Conservation (phyloP, 345 rosid species). For the Gossypium longicalyx region DNA sequence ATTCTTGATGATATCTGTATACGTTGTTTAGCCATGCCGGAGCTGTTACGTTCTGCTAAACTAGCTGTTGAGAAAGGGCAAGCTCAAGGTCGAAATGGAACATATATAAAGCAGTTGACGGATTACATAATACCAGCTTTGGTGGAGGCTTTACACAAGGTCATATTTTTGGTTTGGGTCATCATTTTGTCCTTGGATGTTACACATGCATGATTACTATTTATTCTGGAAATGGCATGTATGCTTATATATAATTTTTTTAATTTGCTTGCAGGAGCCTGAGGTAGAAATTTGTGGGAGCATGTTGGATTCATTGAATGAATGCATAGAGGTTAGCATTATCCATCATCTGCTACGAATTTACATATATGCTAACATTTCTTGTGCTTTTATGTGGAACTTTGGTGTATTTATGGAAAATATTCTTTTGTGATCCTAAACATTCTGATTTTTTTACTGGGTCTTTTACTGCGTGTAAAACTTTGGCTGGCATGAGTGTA, state of each 20-base stretch:
- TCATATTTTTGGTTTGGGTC: conserved; percentile 18
- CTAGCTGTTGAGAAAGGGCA: conserved; percentile 61
- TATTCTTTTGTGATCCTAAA: not conserved
- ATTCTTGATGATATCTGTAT: not conserved
- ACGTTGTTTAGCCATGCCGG: conserved; percentile 57
- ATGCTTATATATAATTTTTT: not conserved
- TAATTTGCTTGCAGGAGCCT: conserved; percentile 50
- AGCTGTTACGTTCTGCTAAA: conserved; percentile 58
- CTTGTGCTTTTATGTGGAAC: not conserved
- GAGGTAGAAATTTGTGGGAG: conserved; percentile 66
- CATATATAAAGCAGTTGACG: conserved; percentile 57
- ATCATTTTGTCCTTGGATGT: not conserved
- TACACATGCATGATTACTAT: not conserved
- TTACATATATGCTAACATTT: not conserved
- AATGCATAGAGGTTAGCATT: conserved; percentile 58
- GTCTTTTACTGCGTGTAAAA: not conserved
- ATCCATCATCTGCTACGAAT: conserved; percentile 1
- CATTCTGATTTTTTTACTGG: not conserved
- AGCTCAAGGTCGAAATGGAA: conserved; percentile 54
- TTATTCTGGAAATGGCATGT: not conserved
- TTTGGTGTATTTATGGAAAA: not conserved
- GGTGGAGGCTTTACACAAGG: conserved; percentile 73
- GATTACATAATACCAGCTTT: conserved; percentile 61
- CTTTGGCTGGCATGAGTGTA: not conserved
- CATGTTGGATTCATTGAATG: conserved; percentile 64